These are phyloP conservation scores for Jimgerdemannia lactiflua DNA, from an alignment of 192 early-diverging fungal species.

Conservation along the genomic window DNA sequence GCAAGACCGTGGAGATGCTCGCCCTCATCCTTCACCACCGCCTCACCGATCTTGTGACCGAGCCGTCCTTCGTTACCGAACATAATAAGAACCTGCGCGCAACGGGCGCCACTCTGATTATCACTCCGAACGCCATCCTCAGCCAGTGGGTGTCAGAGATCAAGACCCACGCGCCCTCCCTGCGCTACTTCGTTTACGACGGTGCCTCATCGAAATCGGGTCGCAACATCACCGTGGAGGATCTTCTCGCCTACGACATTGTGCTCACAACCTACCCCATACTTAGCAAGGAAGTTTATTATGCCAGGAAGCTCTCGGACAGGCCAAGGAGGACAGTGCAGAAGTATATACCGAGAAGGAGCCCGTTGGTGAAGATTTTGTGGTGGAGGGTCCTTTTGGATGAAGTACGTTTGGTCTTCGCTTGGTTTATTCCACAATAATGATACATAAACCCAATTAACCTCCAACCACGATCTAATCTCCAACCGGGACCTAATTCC, in stretches of 20 bases:
- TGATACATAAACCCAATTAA: neutral
- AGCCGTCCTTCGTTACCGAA: neutral
- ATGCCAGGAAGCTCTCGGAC: slow-evolving; percentile 29
- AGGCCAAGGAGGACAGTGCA: slow-evolving; percentile 31
- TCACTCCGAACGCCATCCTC: slow-evolving; percentile 57
- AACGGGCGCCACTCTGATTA: slow-evolving; percentile 56
- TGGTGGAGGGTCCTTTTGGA: too few species aligned
- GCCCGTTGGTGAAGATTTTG: too few species aligned
- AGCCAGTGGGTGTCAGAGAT: slow-evolving; percentile 66
- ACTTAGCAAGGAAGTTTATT: slow-evolving; percentile 51
- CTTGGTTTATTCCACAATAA: neutral
- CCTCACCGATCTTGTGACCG: too few species aligned
- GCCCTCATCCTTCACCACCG: slow-evolving; percentile 52
- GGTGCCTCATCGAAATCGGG: slow-evolving; percentile 17
- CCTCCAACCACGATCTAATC: neutral
- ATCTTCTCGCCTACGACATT: slow-evolving; percentile 43
- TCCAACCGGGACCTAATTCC: too few species aligned
- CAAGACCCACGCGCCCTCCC: slow-evolving; percentile 44
- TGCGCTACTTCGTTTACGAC: slow-evolving; percentile 38
- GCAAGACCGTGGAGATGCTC: slow-evolving; percentile 67
- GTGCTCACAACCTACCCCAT: slow-evolving; percentile 60
- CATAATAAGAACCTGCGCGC: slow-evolving; percentile 8
- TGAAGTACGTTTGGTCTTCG: neutral
- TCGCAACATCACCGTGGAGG: slow-evolving; percentile 12
- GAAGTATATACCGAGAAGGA: too few species aligned